Conservation (phyloP, 2,329 filamentous ascomycete species). For the Fusarium austroafricanum region DNA sequence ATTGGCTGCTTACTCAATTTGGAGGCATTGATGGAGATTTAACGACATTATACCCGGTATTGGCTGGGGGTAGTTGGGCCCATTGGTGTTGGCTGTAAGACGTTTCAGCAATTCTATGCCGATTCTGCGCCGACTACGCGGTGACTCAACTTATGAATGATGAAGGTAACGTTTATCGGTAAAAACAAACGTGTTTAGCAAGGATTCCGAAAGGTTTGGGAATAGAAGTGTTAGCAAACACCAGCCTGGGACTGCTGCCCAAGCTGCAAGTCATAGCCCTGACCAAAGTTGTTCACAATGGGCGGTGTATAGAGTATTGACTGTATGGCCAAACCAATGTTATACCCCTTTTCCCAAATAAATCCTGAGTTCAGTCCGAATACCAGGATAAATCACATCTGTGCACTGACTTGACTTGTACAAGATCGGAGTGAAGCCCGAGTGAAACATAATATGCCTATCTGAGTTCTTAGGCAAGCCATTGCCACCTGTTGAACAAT, state of each 20-base stretch:
- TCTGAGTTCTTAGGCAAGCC: background rate
- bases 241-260: background rate
- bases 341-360: background rate
- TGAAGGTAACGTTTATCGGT: background rate
- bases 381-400: no score
- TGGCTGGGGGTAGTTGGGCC: background rate
- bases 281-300: background rate
- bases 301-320: background rate
- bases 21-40: background rate
- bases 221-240: no score
- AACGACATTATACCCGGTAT: conserved; percentile 5
- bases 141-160: conserved; percentile 2
- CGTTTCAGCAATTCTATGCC: background rate
- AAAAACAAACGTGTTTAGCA: background rate
- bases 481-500: background rate
- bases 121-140: background rate
- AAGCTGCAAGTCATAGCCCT: background rate
- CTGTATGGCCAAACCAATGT: no score
- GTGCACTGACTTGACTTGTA: background rate
- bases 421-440: background rate
- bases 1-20: background rate
- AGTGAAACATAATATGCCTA: background rate
- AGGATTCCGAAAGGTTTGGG: background rate
- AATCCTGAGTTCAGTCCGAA: background rate
- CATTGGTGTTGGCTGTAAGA: background rate